Evolutionary conservation across 805 yeast species (phyloP).

Genomic region (Pichia ethanolica): DNA sequence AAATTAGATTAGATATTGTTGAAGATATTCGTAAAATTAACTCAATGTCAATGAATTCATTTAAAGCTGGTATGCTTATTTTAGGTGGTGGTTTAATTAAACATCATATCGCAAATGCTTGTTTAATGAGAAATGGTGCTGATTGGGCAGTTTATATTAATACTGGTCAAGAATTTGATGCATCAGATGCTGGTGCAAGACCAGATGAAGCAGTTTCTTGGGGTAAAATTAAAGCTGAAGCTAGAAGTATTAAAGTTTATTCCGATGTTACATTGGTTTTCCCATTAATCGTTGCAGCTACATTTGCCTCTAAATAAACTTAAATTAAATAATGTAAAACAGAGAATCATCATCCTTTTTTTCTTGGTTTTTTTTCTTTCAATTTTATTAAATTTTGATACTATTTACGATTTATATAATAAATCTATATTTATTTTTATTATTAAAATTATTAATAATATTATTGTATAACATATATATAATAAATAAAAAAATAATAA

Average conservation of each 20-base stretch:
- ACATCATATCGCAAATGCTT: conserved; percentile 97
- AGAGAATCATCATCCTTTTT: neutral
- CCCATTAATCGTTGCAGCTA: conserved; percentile 96
- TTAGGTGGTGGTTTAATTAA: conserved; percentile 95
- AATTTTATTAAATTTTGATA: too few relatives aligned
- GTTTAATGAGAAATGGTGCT: conserved; percentile 98
- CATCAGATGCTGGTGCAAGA: conserved; percentile 98
- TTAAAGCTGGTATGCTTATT: conserved; percentile 90
- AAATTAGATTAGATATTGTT: conserved; percentile 84
- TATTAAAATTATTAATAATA: too few relatives aligned
- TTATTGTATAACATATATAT: too few relatives aligned
- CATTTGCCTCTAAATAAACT: conserved; percentile 56
- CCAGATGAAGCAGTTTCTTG: conserved; percentile 98
- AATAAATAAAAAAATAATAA: neutral
- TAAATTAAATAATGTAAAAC: neutral
- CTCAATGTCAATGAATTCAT: conserved; percentile 91
- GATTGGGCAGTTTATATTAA: conserved; percentile 95
- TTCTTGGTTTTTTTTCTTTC: too few relatives aligned
- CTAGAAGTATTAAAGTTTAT: conserved; percentile 82
- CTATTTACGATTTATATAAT: too few relatives aligned
- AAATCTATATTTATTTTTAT: too few relatives aligned
- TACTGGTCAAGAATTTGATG: conserved; percentile 98
- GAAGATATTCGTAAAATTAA: conserved; percentile 89
- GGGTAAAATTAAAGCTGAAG: conserved; percentile 98
- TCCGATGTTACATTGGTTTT: conserved; percentile 93